Base-by-base conservation (phyloP, 257 asterid genomes). In the Coffea eugenioides region DNA sequence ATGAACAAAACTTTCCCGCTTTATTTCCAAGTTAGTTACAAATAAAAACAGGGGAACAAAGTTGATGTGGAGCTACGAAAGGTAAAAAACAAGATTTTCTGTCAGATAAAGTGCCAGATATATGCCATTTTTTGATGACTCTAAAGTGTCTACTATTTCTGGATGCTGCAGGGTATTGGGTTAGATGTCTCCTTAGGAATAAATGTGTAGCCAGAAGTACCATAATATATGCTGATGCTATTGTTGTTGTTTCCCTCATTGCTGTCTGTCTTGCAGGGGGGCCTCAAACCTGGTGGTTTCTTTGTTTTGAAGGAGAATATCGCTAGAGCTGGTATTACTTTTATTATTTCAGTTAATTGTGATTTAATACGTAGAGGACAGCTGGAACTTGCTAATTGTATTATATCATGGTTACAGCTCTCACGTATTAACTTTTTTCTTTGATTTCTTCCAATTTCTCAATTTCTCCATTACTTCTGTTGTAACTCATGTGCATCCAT, bases 231-330 rank as follows among this genome's bases (percentile, higher is more conserved):
- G 23, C 27, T 45, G 64, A 25, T 45, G 73, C 31, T 65, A 16
- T 66, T 34, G 1, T 46, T 56, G 39, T 9, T 49, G 25, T n/a
- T 8, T 39, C 5, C 43, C 73, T 78, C 5, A 48, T 68, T 73
- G 31, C 65, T 48, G 14, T 71, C 36, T 75, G 64, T 85, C 79
- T 77, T 86, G 71, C 89, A 94, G 98, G 88, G 57, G 34, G 98
- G 98, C 77, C 97, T 95, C 75, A 95, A 82, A 85, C 93, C 93
- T 43, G 97, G 97, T 69, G 99, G 99, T 48, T 82, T 95, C 77
- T 90, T 95, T 79, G 83, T 95, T 80, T 73, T 95, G 85, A 95
- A 95, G 90, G 99, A 95, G 87, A 95, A 95, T 80, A 88, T 93
- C 76, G 97, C 99, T 6, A 91, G 86, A 88, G 79, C 80, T 74